phyloP scores from a whole-genome alignment of 1,284 basidiomycete genomes.

The Heterobasidion parviporum region DNA sequence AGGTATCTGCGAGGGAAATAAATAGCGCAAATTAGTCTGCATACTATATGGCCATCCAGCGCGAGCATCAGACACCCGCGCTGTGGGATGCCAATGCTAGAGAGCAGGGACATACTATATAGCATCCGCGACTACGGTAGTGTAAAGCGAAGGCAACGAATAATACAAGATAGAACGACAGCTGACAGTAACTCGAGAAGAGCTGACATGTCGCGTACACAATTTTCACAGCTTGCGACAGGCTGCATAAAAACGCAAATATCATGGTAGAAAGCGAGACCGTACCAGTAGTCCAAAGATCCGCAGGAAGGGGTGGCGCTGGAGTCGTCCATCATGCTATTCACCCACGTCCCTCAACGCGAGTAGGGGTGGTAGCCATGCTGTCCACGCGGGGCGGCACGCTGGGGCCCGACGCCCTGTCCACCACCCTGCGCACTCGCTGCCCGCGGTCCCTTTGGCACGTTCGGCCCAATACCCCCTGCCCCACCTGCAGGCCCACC shows the following conservation, averaged over 20 bases:
- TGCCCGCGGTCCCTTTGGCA: slow-evolving; percentile 61
- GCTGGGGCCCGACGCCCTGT: slow-evolving; percentile 63
- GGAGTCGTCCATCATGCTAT: too few species aligned
- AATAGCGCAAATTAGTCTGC: not conserved
- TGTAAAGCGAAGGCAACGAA: not conserved
- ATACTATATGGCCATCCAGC: not conserved
- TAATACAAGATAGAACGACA: slow-evolving; percentile 1
- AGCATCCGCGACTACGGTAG: not conserved
- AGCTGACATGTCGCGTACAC: not conserved
- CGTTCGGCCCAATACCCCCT: slow-evolving; percentile 37
- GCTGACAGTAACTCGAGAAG: not conserved
- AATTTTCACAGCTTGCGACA: not conserved
- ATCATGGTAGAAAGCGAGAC: not conserved
- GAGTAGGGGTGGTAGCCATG: slow-evolving; percentile 78
- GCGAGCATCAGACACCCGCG: too few species aligned
- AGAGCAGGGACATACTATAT: not conserved
- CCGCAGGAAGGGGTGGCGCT: too few species aligned
- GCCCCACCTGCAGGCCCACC: slow-evolving; percentile 21
- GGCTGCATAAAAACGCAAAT: not conserved
- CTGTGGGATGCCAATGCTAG: not conserved
- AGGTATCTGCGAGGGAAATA: too few species aligned
- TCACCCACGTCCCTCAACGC: slow-evolving; percentile 28
- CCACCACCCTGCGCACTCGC: slow-evolving; percentile 36
- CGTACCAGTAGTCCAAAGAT: too few species aligned
- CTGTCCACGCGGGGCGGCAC: slow-evolving; percentile 60